Evolutionary conservation across 176 grass and related monocot genomes (phyloP), one percentile per base, ranked within the genome.

Genomic region (Oryza longistaminata): DNA sequence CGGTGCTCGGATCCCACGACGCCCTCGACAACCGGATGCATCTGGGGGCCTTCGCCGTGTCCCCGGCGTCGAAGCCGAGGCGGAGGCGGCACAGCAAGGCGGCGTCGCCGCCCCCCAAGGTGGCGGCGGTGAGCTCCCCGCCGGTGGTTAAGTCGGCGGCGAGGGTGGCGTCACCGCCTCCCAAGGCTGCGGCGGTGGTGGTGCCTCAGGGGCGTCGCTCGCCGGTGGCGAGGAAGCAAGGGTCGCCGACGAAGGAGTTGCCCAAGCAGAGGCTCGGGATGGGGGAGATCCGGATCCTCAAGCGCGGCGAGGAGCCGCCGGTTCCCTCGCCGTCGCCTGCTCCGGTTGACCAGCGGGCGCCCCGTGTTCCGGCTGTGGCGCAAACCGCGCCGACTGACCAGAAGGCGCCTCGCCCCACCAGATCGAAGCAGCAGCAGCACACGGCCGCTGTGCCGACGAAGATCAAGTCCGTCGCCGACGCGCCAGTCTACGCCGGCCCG

Each of bases 211-310:
- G 81, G 2, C 87, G 80, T 2, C 60, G 87, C 3, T 87, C 84
- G 75, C 11, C 82, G 0, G 76, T 31, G 0, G 71, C 40, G 0
- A 25, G 86, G 26, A 90, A 77, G 75, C 80, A 89, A 66, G 16
- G 50, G 3, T 82, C 81, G 0, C 71, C 81, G 15, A 29, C 49
- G 11, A 85, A 85, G 84, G 74, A 81, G 68, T 70, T 82, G 12
- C 79, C 86, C 0, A 68, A 82, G 27, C 80, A 76, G 26, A 31
- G 24, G 10, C 62, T 85, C 3, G 77, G 87, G 13, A 92, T 88
- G 90, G 80, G 79, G 33, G 79, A 91, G 31, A 81, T 95, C 16
- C 82, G 78, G 68, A 95, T 95, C 75, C 90, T 95, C 42, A 95
- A 82, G 90, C 93, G 93, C 13, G 88, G 93, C 80, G 93, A 92